Conservation (phyloP, 345 rosid species). For the Citrus hindsii region DNA sequence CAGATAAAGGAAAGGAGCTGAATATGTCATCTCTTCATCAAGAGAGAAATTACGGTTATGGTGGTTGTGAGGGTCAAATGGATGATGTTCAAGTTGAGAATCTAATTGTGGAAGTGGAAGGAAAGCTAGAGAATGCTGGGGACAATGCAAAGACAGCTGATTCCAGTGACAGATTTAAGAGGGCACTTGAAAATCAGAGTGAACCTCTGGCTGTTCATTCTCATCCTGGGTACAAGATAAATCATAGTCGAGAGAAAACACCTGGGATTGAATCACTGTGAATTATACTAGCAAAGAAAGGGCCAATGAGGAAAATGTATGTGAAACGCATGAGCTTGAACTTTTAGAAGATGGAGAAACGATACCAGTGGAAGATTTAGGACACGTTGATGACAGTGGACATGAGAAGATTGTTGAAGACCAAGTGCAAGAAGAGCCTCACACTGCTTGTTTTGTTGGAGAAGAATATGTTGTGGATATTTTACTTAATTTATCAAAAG, state of each 20-base stretch:
- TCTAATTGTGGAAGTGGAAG: constrained; percentile 1
- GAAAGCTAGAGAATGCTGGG: not conserved
- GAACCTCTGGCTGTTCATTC: not conserved
- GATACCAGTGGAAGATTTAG: constrained; percentile 2
- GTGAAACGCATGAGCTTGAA: not conserved
- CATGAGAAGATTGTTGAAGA: not conserved
- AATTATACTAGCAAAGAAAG: not conserved
- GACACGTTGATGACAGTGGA: constrained; percentile 6
- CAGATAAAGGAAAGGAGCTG: not conserved
- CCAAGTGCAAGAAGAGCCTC: no score
- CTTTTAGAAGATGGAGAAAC: constrained; percentile 10
- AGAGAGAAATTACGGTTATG: not conserved
- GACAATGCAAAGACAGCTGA: not conserved
- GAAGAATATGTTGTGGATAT: no score
- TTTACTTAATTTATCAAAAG: no score
- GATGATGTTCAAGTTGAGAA: not conserved
- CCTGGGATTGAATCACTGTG: not conserved
- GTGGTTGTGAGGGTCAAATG: not conserved
- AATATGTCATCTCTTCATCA: not conserved
- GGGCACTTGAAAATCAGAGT: not conserved
- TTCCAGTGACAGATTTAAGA: not conserved
- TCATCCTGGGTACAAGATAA: not conserved
- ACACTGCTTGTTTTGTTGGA: no score
- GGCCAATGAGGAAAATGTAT: not conserved
- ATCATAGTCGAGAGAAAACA: not conserved